These are phyloP conservation scores for Pythium periplocum DNA, from an alignment of 352 stramenopile species.

Conservation along the genomic window DNA sequence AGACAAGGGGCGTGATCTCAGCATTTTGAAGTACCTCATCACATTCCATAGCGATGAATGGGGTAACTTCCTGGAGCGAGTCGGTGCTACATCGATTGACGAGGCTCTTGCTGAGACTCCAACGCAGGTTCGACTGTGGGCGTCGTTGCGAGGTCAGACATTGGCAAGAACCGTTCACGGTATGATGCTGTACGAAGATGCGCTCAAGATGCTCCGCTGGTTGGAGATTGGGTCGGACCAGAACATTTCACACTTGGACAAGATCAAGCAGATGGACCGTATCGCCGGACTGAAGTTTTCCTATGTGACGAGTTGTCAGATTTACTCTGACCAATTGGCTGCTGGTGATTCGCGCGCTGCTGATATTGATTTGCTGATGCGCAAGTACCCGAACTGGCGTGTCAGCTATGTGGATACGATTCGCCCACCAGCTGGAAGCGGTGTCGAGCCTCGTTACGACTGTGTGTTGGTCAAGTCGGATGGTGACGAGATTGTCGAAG, in stretches of 20 bases:
- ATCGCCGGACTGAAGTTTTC: slow-evolving; percentile 86
- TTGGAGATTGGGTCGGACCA: slow-evolving; percentile 84
- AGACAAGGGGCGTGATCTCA: slow-evolving; percentile 76
- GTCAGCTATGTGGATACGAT: slow-evolving; percentile 89
- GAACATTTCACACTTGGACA: slow-evolving; percentile 79
- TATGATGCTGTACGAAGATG: slow-evolving; percentile 90
- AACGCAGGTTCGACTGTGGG: slow-evolving; percentile 82
- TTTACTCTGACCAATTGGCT: slow-evolving; percentile 81
- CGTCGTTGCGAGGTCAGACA: slow-evolving; percentile 83
- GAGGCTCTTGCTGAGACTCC: slow-evolving; percentile 77
- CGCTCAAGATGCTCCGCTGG: slow-evolving; percentile 86
- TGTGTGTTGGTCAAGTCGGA: slow-evolving; percentile 82
- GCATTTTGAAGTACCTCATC: slow-evolving; percentile 86
- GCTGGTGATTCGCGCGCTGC: slow-evolving; percentile 71
- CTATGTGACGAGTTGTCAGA: slow-evolving; percentile 88
- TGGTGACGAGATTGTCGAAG: slow-evolving; percentile 81
- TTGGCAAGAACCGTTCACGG: slow-evolving; percentile 82
- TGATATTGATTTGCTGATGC: slow-evolving; percentile 97
- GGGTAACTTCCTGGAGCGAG: slow-evolving; percentile 84
- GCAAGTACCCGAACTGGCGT: slow-evolving; percentile 93
- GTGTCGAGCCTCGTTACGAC: slow-evolving; percentile 64
- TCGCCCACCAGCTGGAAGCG: slow-evolving; percentile 55
- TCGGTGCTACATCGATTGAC: slow-evolving; percentile 67
- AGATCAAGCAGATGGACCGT: slow-evolving; percentile 87
- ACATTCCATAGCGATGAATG: slow-evolving; percentile 87